These are phyloP conservation scores for Myxozyma melibiosi DNA, from an alignment of 805 yeast genomes.

Conservation along the genomic window DNA sequence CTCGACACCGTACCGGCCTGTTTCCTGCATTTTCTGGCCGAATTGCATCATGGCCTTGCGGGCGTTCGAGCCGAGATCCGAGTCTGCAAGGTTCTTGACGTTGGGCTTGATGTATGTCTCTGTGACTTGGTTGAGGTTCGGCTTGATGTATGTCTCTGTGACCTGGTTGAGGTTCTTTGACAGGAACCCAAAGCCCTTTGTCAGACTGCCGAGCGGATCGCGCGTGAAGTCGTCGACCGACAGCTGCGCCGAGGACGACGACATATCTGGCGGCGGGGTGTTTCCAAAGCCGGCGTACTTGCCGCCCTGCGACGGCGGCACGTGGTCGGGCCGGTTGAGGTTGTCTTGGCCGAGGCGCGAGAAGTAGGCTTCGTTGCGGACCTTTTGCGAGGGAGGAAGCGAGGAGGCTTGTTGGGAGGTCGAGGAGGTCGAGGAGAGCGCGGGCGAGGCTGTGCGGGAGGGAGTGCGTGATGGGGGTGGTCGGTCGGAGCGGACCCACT, in stretches of 20 bases:
- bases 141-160: too few species aligned
- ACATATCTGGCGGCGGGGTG: conserved; percentile 46
- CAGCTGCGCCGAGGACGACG: conserved; percentile 18
- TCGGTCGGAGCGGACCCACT: conserved; percentile 47
- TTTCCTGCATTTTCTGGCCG: conserved; percentile 90
- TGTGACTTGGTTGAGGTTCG: conserved; percentile 81
- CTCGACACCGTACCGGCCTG: conserved; percentile 73
- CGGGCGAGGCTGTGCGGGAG: conserved; percentile 27
- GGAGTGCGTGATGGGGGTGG: conserved; percentile 5
- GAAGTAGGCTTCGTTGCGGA: conserved; percentile 79
- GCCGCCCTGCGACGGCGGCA: conserved; percentile 95
- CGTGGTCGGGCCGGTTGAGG: conserved; percentile 67
- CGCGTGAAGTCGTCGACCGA: conserved; percentile 45
- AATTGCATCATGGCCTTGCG: conserved; percentile 94
- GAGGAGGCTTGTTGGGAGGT: conserved; percentile 28
- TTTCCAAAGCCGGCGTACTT: conserved; percentile 90
- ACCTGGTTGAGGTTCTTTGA: conserved; percentile 61
- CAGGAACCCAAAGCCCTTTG: conserved; percentile 93
- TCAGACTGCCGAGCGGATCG: conserved; percentile 88
- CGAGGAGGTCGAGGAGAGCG: conserved; percentile 19
- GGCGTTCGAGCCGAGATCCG: conserved; percentile 80
- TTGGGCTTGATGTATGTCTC: conserved; percentile 92
- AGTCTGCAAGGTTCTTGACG: conserved; percentile 72
- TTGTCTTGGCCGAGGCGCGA: conserved; percentile 76
- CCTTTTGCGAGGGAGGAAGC: conserved; percentile 41